Evolutionary conservation across 2,329 filamentous ascomycete species (phyloP).

Genomic region (Beauveria sp.): DNA sequence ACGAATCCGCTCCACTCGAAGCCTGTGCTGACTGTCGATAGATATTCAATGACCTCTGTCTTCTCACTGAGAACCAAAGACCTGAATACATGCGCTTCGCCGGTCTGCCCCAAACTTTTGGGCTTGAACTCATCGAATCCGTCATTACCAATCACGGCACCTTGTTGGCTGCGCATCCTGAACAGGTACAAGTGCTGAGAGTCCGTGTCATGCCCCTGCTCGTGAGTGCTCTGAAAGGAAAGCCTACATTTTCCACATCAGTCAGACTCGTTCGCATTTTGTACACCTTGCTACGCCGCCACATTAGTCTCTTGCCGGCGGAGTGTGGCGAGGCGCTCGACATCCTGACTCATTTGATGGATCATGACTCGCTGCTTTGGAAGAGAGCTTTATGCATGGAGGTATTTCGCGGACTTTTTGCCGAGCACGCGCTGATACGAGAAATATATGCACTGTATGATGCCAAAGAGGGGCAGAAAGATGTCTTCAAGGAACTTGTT

Average conservation of each 20-base stretch:
- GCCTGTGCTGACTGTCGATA: constrained; percentile 23
- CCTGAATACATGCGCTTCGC: constrained; percentile 76
- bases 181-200: constrained; percentile 73
- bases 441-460: constrained; percentile 79
- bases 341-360: constrained; percentile 75
- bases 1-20: not conserved
- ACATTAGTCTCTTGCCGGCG: constrained; percentile 63
- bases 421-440: constrained; percentile 69
- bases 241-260: constrained; percentile 71
- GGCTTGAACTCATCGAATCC: constrained; percentile 86
- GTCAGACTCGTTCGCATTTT: constrained; percentile 77
- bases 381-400: constrained; percentile 88
- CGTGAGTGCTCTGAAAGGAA: constrained; percentile 68
- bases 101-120: constrained; percentile 71
- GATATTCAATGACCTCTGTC: constrained; percentile 84
- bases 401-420: constrained; percentile 77
- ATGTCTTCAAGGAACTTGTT: constrained; percentile 73
- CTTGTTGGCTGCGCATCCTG: constrained; percentile 69
- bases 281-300: constrained; percentile 70
- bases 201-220: constrained; percentile 75
- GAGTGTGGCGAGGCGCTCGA: constrained; percentile 81
- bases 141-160: constrained; percentile 78
- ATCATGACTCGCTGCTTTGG: constrained; percentile 79
- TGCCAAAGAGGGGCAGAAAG: constrained; percentile 59
- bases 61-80: constrained; percentile 76